Base-by-base conservation (phyloP, 148 eudicot genomes). In the Vaccinium macrocarpon region DNA sequence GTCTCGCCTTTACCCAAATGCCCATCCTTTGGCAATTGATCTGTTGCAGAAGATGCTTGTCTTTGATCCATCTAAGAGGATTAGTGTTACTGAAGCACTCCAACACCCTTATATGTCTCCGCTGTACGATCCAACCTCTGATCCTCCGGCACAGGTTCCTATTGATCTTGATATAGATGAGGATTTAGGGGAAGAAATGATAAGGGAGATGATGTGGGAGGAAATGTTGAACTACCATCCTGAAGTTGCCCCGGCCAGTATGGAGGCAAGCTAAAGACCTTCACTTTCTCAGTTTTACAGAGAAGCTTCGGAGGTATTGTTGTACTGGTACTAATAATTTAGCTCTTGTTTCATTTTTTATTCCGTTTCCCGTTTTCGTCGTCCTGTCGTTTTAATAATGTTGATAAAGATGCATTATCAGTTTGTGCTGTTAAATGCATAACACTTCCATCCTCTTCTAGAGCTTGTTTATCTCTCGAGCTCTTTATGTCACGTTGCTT, bases 201-300 rank as follows among this genome's bases (percentile, higher is more conserved):
- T 93, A 53, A 86, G 96, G 82, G 94, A 93, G 81, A 88, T 84
- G 88, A 93, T 93, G 94, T 89, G 93, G 94, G 71, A 42, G 21
- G 96, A 93, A 88, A 92, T 92, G 82, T 88, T 92, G 78, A 90
- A 92, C 48, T 92, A 91, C 87, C 94, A 93, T 81, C 94, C 93
- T 6, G 93, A 91, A 85, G 89, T 86, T 72, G 85, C 83, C 38
- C 68, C 78, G 23, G 42, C 81, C 79, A 80, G 46, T 84, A 42
- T 81, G 87, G 84, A 85, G 66, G 82, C 80, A 21, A 81, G 79
- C 83, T 82, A 76, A 46, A 83, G 79, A 38, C 48, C 72, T 81
- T 81, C 53, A 81, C 42, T 81, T 74, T 83, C 75, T 70, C 59
- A 48, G 49, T 56, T 79, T 78, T 79, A 57, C 82, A 18, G 27